These are phyloP conservation scores for Colletotrichum neosansevieriae DNA, from an alignment of 2,329 filamentous ascomycete species.

Conservation along the genomic window DNA sequence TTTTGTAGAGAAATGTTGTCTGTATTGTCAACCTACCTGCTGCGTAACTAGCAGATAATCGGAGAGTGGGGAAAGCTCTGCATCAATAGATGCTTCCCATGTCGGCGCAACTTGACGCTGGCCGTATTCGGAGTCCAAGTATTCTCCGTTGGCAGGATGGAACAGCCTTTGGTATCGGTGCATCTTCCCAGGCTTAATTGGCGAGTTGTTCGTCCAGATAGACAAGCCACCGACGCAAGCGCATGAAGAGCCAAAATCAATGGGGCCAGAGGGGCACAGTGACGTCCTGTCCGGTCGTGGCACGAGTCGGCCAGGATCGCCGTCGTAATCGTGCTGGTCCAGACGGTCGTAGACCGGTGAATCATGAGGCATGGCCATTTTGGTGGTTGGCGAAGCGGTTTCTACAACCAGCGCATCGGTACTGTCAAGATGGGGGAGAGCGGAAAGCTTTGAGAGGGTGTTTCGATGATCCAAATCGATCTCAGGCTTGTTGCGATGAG, in stretches of 20 bases:
- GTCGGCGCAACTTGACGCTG: background rate
- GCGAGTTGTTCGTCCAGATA: too few species aligned
- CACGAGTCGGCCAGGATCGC: conserved; percentile 13
- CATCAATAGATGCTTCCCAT: background rate
- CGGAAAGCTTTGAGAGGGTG: conserved; percentile 9
- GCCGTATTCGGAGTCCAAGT: background rate
- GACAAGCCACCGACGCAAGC: too few species aligned
- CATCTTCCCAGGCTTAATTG: background rate
- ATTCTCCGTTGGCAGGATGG: background rate
- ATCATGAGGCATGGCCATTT: conserved; percentile 17
- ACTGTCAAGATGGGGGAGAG: background rate
- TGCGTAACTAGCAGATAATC: background rate
- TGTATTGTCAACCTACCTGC: conserved; percentile 28
- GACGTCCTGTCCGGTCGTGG: background rate
- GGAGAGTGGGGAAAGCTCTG: background rate
- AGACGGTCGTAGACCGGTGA: conserved; percentile 24
- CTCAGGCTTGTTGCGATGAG: conserved; percentile 2
- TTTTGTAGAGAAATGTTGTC: conserved; percentile 16
- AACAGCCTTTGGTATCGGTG: background rate
- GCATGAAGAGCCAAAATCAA: too few species aligned
- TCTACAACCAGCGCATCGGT: conserved; percentile 38
- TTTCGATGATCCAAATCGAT: conserved; percentile 8
- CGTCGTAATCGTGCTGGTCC: conserved; percentile 24
- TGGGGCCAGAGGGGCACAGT: too few species aligned
- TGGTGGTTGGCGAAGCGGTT: conserved; percentile 9